Conservation (phyloP, 1,139 yeast species). For the Pneumocystis jirovecii region DNA sequence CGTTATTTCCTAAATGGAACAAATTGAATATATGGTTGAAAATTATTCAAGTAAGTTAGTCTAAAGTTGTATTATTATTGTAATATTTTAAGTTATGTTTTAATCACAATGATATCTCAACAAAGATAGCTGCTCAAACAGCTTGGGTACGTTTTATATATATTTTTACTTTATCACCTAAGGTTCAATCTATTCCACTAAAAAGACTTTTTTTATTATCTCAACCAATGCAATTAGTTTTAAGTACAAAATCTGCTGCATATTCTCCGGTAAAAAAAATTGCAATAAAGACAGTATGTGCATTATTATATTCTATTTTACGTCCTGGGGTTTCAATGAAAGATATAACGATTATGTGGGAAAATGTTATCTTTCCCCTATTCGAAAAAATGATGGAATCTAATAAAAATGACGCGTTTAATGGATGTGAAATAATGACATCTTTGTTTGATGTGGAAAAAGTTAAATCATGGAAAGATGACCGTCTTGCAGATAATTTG, state of each 20-base stretch:
- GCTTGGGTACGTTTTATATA: constrained; percentile 12
- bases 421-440: neutral
- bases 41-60: constrained; percentile 8
- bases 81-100: constrained; percentile 7
- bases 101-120: constrained; percentile 9
- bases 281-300: constrained; percentile 8
- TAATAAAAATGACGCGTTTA: constrained; percentile 3
- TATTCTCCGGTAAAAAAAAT: constrained; percentile 4
- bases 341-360: constrained; percentile 5
- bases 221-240: constrained; percentile 5
- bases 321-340: constrained; percentile 3
- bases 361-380: constrained; percentile 4
- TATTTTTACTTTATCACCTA: constrained; percentile 4
- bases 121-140: constrained; percentile 10
- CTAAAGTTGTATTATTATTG: neutral
- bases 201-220: constrained; percentile 2
- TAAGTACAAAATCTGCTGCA: neutral
- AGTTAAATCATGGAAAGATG: constrained; percentile 7
- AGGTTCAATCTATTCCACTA: neutral
- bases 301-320: constrained; percentile 7
- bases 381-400: neutral
- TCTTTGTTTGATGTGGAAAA: constrained; percentile 4
- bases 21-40: constrained; percentile 14
- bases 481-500: constrained; percentile 6
- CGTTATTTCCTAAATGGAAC: constrained; percentile 13